Percentiles rank a stretch among this genome's conserved stretches.
These are phyloP conservation scores for Magnusiomyces tetraspermus DNA, from an alignment of 1,139 yeast species.

Conservation along the genomic window DNA sequence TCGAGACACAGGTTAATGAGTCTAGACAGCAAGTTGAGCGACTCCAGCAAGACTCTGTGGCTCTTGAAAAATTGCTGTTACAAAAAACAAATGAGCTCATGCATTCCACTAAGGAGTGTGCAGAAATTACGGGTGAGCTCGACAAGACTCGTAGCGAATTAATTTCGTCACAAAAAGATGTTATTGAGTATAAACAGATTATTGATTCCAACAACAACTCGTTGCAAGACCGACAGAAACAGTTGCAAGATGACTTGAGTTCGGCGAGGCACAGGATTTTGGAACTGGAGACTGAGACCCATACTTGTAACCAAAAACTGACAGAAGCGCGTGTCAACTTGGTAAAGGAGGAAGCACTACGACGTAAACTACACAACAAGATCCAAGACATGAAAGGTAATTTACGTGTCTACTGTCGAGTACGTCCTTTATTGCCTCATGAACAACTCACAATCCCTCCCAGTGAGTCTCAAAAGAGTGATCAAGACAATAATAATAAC, in stretches of 20 bases:
- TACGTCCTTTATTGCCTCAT: conserved; percentile 46
- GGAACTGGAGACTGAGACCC: conserved; percentile 17
- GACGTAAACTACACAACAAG: conserved; percentile 64
- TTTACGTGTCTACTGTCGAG: conserved; percentile 81
- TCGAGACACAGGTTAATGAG: neutral
- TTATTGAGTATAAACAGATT: conserved; percentile 1
- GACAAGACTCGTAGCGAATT: conserved; percentile 14
- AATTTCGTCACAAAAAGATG: conserved; percentile 1
- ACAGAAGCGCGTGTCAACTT: conserved; percentile 29
- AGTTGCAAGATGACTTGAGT: neutral
- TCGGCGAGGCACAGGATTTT: neutral
- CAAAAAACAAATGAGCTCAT: neutral
- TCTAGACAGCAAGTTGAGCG: neutral
- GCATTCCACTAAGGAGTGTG: conserved; percentile 7
- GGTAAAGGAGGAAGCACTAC: conserved; percentile 40
- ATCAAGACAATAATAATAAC: conserved; percentile 9
- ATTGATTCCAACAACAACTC: neutral
- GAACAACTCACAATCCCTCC: conserved; percentile 19
- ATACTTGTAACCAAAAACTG: conserved; percentile 18
- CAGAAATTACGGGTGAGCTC: conserved; percentile 23
- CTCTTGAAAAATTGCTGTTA: neutral
- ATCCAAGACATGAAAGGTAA: conserved; percentile 87
- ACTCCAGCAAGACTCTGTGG: neutral
- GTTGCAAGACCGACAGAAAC: neutral
- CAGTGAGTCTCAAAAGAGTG: too few species aligned